Evolutionary conservation across 116 monocot species (phyloP).

Genomic region (Cymodocea nodosa): DNA sequence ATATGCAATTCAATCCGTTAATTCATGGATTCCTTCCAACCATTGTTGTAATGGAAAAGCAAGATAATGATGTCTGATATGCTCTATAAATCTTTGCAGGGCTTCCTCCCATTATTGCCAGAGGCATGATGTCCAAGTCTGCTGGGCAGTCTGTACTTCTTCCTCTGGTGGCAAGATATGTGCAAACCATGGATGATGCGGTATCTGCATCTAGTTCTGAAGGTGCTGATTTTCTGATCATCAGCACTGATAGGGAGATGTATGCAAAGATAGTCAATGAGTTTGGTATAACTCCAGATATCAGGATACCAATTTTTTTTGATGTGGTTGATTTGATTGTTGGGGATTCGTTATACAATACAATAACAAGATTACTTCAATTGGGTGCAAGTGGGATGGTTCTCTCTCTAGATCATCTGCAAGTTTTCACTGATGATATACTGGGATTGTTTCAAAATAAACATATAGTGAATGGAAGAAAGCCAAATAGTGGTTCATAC

Average conservation of each 20-base stretch:
- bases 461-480: conserved; percentile 9
- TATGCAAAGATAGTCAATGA: conserved; percentile 16
- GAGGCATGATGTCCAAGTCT: conserved; percentile 84
- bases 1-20: too few relatives aligned
- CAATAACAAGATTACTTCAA: conserved; percentile 39
- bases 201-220: conserved; percentile 56
- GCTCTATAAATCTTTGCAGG: conserved; percentile 26
- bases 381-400: conserved; percentile 67
- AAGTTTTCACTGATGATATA: conserved; percentile 27
- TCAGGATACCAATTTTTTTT: conserved; percentile 75
- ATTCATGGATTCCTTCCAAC: too few relatives aligned
- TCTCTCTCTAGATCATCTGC: conserved; percentile 47
- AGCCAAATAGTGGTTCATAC: conserved; percentile 15
- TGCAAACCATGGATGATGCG: conserved; percentile 40
- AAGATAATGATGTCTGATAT: not conserved
- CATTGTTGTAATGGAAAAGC: not conserved
- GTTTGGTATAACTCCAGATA: conserved; percentile 19
- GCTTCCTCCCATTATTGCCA: conserved; percentile 84
- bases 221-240: conserved; percentile 91
- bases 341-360: conserved; percentile 18
- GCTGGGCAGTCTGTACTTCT: conserved; percentile 61
- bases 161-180: conserved; percentile 71
- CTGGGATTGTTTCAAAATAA: conserved; percentile 24
- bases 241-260: conserved; percentile 16
- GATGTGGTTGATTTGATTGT: conserved; percentile 18